Conservation (phyloP, 75 land plant species). For the Pinus albicaulis region DNA sequence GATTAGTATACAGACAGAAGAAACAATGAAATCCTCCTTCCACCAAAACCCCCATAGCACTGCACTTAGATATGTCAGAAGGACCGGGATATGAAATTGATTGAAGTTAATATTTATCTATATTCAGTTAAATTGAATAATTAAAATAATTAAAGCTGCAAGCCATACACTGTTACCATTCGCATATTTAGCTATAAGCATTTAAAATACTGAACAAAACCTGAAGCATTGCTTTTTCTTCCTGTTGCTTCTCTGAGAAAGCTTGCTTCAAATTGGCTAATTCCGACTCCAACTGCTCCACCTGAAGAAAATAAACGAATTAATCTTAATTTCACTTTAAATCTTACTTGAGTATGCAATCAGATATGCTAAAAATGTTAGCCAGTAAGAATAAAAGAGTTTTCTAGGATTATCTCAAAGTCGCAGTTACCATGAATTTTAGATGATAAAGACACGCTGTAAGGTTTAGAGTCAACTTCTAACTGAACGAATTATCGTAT, state of each 20-base stretch:
- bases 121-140: not conserved
- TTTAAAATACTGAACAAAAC: constrained; percentile 22
- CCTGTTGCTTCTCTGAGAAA: constrained; percentile 79
- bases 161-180: not conserved
- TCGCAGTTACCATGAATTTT: too few relatives aligned
- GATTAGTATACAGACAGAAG: too few relatives aligned
- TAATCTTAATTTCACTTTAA: too few relatives aligned
- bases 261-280: constrained; percentile 50
- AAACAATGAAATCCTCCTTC: too few relatives aligned
- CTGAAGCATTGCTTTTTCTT: constrained; percentile 92
- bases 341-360: too few relatives aligned
- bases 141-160: not conserved
- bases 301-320: constrained; percentile 21
- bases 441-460: too few relatives aligned
- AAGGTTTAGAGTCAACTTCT: too few relatives aligned
- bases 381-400: too few relatives aligned
- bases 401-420: too few relatives aligned
- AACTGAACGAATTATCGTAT: too few relatives aligned
- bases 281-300: constrained; percentile 81
- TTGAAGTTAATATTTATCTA: not conserved
- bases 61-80: not conserved
- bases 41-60: not conserved
- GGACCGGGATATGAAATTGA: not conserved
- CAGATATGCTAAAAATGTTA: too few relatives aligned
- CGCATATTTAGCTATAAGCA: not conserved